Evolutionary conservation across 352 stramenopile genomes (phyloP).

Genomic region (Phytophthora pluvialis): DNA sequence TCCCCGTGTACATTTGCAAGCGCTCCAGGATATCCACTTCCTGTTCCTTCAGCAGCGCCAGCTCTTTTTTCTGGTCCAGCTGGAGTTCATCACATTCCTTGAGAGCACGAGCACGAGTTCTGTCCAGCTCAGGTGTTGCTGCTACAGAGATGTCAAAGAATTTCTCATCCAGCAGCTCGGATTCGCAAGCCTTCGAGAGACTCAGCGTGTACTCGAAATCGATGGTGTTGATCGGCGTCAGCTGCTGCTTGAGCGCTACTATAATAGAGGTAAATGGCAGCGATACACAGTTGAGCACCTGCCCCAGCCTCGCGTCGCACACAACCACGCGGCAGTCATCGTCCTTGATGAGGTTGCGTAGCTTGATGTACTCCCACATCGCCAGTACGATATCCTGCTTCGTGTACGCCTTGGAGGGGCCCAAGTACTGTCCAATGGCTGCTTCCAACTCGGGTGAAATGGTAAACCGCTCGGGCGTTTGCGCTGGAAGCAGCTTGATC

Average conservation of each 20-base stretch:
- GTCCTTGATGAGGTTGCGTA: conserved; percentile 78
- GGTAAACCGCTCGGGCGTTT: conserved; percentile 62
- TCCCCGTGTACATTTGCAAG: conserved; percentile 52
- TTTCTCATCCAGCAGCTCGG: conserved; percentile 53
- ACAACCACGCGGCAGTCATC: conserved; percentile 78
- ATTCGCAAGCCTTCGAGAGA: conserved; percentile 37
- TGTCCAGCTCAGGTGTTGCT: conserved; percentile 58
- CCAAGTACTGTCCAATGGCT: conserved; percentile 51
- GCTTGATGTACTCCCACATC: conserved; percentile 83
- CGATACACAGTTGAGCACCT: conserved; percentile 71
- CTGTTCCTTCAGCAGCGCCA: conserved; percentile 63
- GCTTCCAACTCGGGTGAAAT: conserved; percentile 54
- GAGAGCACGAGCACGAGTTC: conserved; percentile 39
- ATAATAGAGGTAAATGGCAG: conserved; percentile 77
- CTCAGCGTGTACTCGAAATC: conserved; percentile 71
- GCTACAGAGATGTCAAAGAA: conserved; percentile 70
- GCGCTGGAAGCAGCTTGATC: conserved; percentile 68
- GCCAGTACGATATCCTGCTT: conserved; percentile 81
- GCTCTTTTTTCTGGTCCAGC: conserved; percentile 70
- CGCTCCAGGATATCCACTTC: conserved; percentile 59
- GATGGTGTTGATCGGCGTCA: conserved; percentile 58
- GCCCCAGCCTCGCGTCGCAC: conserved; percentile 57
- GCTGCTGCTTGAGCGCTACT: conserved; percentile 67
- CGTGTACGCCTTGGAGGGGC: conserved; percentile 52
- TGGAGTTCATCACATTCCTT: conserved; percentile 68